Conservation (phyloP, 495 filamentous ascomycete species). For the Penicillium silybi region DNA sequence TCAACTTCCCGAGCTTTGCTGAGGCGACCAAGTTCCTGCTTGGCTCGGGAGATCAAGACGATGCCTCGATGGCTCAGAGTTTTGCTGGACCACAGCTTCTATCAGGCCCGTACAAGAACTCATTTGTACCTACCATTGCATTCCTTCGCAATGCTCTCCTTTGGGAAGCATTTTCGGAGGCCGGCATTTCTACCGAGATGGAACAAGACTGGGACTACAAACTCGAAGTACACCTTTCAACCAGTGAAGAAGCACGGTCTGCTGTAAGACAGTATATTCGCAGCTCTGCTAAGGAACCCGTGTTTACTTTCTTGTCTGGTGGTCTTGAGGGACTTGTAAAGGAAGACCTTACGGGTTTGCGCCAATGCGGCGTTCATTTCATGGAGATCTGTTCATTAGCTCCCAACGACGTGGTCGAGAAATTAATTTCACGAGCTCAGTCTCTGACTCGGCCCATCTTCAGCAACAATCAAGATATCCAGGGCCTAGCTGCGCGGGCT, state of each 20-base stretch:
- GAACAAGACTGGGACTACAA: conserved; percentile 84
- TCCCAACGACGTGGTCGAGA: conserved; percentile 47
- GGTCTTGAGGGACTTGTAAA: conserved; percentile 57
- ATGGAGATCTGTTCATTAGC: conserved; percentile 64
- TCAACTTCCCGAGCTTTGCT: conserved; percentile 44
- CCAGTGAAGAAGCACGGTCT: conserved; percentile 56
- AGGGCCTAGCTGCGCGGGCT: conserved; percentile 59
- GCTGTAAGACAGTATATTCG: conserved; percentile 53
- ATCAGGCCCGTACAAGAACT: conserved; percentile 30
- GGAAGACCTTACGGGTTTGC: conserved; percentile 43
- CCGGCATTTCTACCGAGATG: conserved; percentile 47
- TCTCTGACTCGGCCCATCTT: conserved; percentile 55
- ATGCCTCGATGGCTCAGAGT: conserved; percentile 16
- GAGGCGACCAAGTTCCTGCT: conserved; percentile 34
- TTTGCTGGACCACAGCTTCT: conserved; percentile 22
- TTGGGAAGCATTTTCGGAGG: conserved; percentile 60
- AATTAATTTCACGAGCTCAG: conserved; percentile 42
- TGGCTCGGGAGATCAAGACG: conserved; percentile 16
- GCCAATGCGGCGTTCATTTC: conserved; percentile 56
- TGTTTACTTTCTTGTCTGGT: conserved; percentile 44
- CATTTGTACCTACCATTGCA: conserved; percentile 57
- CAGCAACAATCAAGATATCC: conserved; percentile 64
- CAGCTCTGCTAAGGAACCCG: conserved; percentile 23
- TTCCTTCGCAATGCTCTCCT: conserved; percentile 75
- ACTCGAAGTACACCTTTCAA: conserved; percentile 64